A percentile compares a stretch with the other conserved stretches of the same genome.
Conservation (phyloP, 2,329 filamentous ascomycete species). For the Alternaria arbusti region DNA sequence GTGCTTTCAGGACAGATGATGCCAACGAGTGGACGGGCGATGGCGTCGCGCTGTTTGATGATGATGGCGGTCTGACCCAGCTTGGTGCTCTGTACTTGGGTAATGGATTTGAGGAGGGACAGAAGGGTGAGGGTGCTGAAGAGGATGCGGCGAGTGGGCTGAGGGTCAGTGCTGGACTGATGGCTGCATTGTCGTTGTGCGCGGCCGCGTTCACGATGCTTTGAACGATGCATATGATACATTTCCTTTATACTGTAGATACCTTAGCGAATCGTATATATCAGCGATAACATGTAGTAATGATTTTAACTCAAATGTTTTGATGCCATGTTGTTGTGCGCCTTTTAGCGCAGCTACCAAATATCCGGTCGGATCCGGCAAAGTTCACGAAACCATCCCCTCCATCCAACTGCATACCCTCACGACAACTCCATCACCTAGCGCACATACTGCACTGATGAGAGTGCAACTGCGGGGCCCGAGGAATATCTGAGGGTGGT, state of each 20-base stretch:
- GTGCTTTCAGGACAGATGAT: conserved; percentile 40
- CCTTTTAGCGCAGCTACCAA: neutral
- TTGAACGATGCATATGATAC: neutral
- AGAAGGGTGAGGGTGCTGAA: conserved; percentile 35
- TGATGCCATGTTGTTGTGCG: neutral
- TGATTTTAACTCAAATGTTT: neutral
- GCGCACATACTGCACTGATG: neutral
- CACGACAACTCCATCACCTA: neutral
- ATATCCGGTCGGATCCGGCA: neutral
- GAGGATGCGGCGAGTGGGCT: conserved; percentile 19
- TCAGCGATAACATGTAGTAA: neutral
- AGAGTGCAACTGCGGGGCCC: neutral
- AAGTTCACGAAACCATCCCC: neutral
- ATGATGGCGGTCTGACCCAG: conserved; percentile 39
- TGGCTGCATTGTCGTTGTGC: conserved; percentile 9
- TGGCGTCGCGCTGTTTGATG: conserved; percentile 42
- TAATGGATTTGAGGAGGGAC: conserved; percentile 35
- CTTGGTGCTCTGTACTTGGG: conserved; percentile 44
- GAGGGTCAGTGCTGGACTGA: conserved; percentile 13
- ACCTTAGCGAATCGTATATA: conserved; percentile 5
- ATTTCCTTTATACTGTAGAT: neutral
- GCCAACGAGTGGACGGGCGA: conserved; percentile 47
- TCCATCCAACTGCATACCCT: neutral
- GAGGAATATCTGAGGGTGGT: neutral
- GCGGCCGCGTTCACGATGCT: conserved; percentile 4